Base-by-base conservation (phyloP, 2,329 filamentous ascomycete genomes). In the Elsinoe perseae region DNA sequence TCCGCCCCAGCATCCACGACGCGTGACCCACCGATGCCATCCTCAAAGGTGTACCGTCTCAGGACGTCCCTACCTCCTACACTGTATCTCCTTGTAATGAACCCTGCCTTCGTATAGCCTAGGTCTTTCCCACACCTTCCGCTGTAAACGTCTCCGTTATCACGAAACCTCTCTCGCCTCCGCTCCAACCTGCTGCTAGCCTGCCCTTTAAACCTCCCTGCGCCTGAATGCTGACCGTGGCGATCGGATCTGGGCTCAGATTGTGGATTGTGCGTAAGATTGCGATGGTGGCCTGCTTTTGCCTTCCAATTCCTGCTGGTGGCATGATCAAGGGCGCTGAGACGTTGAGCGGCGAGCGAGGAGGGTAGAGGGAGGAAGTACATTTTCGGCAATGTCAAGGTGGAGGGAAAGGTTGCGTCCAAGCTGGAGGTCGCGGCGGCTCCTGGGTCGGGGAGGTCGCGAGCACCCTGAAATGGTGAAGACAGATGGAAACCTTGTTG, bases 331-430 rank as follows among this genome's bases (percentile, higher is more conserved):
- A 87, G 74, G 52, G 76, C 75, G 57, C 84, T 81, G 3, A 90
- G 72, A 10, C 92, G 82, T 44, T 78, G 77, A 14, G 80, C 76
- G 0, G 80, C 85, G 4, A 90, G 72, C 0, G 83, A 79, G 4
- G 82, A 77, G 0, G 81, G 68, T 0, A 89, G 87, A 1, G 86
- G 82, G 42, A 80, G 73, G 68, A 76, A 86, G 68, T 86, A 86
- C 12, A 87, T 69, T 60, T 81, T 80, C 1, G 84, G 84, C 64
- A 85, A 85, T 0, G 81, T 70, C 1, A 72, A 73, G 0, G 84
- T 86, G 16, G 44, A 50, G 23, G 25, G 25, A n/a, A 50, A 25
- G 10, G 52, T 14, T 7, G 50, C n/a, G 50, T 36, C 32, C 28
- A 30, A 6, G 28, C 5, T 30, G 32, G 32, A 7, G 32, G 9